Percentiles rank a stretch among this genome's conserved stretches.
phyloP scores from a whole-genome alignment of 345 rosid species.

The Rubroshorea leprosula region DNA sequence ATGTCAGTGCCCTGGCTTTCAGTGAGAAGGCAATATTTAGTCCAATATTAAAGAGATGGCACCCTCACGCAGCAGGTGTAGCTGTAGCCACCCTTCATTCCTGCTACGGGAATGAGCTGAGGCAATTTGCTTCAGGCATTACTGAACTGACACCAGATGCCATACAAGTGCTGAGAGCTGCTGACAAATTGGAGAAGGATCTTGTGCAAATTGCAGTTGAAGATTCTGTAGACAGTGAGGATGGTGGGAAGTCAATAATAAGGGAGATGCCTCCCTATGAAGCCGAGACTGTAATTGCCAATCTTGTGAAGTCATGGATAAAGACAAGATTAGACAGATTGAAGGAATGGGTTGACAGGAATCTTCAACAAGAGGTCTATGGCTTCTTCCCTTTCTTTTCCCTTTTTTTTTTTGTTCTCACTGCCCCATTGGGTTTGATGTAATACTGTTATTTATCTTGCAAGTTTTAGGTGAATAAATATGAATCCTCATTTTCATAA shows the following conservation, averaged over 20 bases:
- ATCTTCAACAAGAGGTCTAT: slow-evolving; percentile 81
- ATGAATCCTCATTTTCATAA: background rate
- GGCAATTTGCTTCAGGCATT: slow-evolving; percentile 63
- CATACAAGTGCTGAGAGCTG: slow-evolving; percentile 82
- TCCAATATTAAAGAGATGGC: slow-evolving; percentile 92
- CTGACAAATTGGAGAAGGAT: slow-evolving; percentile 94
- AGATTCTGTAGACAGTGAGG: slow-evolving; percentile 93
- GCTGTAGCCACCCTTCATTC: slow-evolving; percentile 97
- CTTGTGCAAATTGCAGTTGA: slow-evolving; percentile 97
- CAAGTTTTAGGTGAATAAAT: background rate
- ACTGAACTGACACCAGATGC: slow-evolving; percentile 84
- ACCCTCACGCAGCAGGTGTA: slow-evolving; percentile 84
- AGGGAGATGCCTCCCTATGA: slow-evolving; percentile 98
- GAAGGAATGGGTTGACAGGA: slow-evolving; percentile 82
- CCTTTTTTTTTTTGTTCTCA: background rate
- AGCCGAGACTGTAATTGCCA: slow-evolving; percentile 70
- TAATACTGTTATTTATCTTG: background rate
- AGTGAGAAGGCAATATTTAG: slow-evolving; percentile 79
- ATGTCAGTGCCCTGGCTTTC: slow-evolving; percentile 66
- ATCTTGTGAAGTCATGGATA: slow-evolving; percentile 81
- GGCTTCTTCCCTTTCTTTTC: background rate
- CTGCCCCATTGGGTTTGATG: background rate
- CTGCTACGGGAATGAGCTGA: slow-evolving; percentile 71
- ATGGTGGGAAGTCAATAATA: slow-evolving; percentile 95
- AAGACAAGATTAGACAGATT: slow-evolving; percentile 69